phyloP scores from a whole-genome alignment of 1,284 basidiomycete genomes.

The Austroboletus niveus region DNA sequence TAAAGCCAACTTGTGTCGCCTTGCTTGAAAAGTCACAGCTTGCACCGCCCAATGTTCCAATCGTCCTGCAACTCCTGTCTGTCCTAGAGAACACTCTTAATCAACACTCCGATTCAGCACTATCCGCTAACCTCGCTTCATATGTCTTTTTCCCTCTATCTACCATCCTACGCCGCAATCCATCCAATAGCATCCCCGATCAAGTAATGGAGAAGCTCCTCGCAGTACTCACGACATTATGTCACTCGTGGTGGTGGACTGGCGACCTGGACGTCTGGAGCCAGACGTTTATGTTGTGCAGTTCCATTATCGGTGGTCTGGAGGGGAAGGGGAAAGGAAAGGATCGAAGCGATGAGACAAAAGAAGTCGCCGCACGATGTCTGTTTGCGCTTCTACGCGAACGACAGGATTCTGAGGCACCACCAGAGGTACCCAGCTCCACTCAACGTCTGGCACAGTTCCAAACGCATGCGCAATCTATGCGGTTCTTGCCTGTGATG shows the following conservation, averaged over 20 bases:
- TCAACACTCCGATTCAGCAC: slow-evolving; percentile 40
- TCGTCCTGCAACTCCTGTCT: slow-evolving; percentile 46
- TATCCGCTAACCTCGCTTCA: slow-evolving; percentile 67
- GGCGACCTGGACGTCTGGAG: slow-evolving; percentile 70
- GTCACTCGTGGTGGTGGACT: slow-evolving; percentile 75
- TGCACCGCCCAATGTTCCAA: slow-evolving; percentile 50
- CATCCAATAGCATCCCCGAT: slow-evolving; percentile 68
- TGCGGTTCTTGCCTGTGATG: slow-evolving; percentile 69
- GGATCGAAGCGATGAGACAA: slow-evolving; percentile 75
- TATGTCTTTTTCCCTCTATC: slow-evolving; percentile 89
- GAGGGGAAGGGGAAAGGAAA: slow-evolving; percentile 60
- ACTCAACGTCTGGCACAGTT: slow-evolving; percentile 42
- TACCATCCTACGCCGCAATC: slow-evolving; percentile 73
- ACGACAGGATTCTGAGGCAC: slow-evolving; percentile 40
- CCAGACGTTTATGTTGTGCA: slow-evolving; percentile 80
- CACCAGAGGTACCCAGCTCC: slow-evolving; percentile 23
- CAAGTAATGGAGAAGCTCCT: slow-evolving; percentile 76
- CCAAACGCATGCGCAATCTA: slow-evolving; percentile 44
- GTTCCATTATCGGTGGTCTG: slow-evolving; percentile 63
- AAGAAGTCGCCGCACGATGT: slow-evolving; percentile 59
- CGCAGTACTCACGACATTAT: slow-evolving; percentile 57
- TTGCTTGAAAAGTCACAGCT: slow-evolving; percentile 66
- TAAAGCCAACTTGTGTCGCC: slow-evolving; percentile 78
- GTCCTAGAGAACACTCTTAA: slow-evolving; percentile 50
- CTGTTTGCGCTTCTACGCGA: slow-evolving; percentile 56